Base-by-base conservation (phyloP, 768 basidiomycete species). In the Termitomyces sp. region DNA sequence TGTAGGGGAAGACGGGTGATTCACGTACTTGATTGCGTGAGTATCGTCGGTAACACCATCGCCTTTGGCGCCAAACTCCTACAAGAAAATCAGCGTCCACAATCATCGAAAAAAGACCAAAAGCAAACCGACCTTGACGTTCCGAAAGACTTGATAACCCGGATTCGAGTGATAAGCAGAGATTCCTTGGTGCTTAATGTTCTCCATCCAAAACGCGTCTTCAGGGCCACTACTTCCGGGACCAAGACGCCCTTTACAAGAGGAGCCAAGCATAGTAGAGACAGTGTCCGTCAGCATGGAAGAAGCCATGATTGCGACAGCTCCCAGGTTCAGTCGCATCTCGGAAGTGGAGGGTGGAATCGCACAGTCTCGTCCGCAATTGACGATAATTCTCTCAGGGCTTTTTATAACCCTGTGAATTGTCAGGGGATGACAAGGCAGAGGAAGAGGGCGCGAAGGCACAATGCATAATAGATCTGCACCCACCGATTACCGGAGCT, bases 11-110 rank as follows among this genome's bases (percentile, higher is more conserved):
- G 59, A 33, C 7, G 27, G 9, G n/a, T 16, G 34, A 62, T 50
- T 24, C 33, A 48, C 70, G 45, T 62, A 87, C 87, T 88, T 89
- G 72, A 91, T 89, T 4, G 91, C 89, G 49, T 72, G 78, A 15
- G 89, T 89, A 63, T 92, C 91, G 63, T 92, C 90, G 1, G 83
- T 79, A 0, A 84, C 74, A 63, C 90, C 90, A 73, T 89, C 84
- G n/a, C 77, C 79, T 61, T 69, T 70, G 15, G 75, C 75, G 13
- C 76, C 75, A 62, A 77, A 76, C 47, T 79, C 74, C 74, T 75
- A 41, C 11, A 18, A 34, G 37, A 41, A n/a, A 41, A 64, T 37
- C 46, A 59, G 39, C 30, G 15, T 34, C 8, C 5, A 18, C 6
- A 7, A 8, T 42, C 11, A 3, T n/a, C n/a, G n/a, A n/a, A n/a